These are phyloP conservation scores for Lepiota subincarnata DNA, from an alignment of 768 basidiomycete genomes.

Conservation along the genomic window DNA sequence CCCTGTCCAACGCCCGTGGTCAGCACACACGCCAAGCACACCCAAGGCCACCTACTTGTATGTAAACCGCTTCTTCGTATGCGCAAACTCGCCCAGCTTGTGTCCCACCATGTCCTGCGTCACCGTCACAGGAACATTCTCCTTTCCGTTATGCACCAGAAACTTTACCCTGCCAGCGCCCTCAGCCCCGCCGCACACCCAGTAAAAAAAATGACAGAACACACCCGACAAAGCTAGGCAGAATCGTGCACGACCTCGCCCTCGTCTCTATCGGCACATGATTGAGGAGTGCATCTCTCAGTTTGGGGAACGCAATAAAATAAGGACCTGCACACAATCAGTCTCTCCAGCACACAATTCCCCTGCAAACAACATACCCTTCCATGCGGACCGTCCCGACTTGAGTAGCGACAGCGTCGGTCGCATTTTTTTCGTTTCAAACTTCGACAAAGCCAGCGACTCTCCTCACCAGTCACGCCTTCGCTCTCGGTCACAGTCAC, in stretches of 20 bases:
- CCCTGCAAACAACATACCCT: constrained; percentile 41
- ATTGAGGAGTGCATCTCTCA: constrained; percentile 74
- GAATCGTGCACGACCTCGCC: constrained; percentile 85
- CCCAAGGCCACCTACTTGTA: constrained; percentile 62
- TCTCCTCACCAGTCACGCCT: too few relatives aligned
- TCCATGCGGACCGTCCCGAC: constrained; percentile 80
- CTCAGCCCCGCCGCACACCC: background rate
- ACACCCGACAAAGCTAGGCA: constrained; percentile 95
- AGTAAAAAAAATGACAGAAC: constrained; percentile 20
- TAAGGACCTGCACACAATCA: constrained; percentile 67
- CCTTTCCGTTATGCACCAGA: constrained; percentile 91
- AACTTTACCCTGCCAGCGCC: constrained; percentile 63
- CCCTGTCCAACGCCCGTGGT: background rate
- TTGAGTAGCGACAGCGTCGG: constrained; percentile 55
- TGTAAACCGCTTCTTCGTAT: constrained; percentile 82
- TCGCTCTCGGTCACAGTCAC: constrained; percentile 3
- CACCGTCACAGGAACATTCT: constrained; percentile 79
- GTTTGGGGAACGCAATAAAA: constrained; percentile 89
- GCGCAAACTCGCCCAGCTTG: constrained; percentile 92
- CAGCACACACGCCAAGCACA: background rate
- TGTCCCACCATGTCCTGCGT: constrained; percentile 99
- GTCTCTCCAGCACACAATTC: background rate
- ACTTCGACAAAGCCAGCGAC: background rate
- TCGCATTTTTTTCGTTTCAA: constrained; percentile 41
- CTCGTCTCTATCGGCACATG: constrained; percentile 87